Evolutionary conservation across 768 basidiomycete species (phyloP), one percentile per base, ranked within the genome.

Genomic region (Podaxis sp.): DNA sequence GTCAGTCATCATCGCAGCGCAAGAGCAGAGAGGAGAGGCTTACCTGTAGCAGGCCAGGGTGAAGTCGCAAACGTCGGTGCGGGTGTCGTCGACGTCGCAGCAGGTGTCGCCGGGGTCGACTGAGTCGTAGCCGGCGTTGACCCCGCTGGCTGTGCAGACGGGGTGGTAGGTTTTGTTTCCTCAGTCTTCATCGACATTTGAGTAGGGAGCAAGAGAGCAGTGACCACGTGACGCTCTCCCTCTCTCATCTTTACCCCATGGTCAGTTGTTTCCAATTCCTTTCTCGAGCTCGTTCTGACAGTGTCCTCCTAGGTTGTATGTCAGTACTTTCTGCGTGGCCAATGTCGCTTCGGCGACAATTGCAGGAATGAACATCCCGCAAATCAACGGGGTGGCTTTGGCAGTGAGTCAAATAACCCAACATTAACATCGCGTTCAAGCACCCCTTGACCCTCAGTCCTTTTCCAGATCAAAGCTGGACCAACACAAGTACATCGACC

Each of bases 281-380:
- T n/a, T 18, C 18, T 27, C 2, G 4, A 5, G n/a, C 9, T 13
- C 40, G 25, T 35, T 21, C 23, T 57, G 25, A 63, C 35, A 35
- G 10, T 1, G 42, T 13, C 25, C 23, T 37, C 11, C 27, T 48
- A 89, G 88, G 69, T 69, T 5, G 79, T 88, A 0, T 91, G 89
- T 67, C 74, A 78, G 50, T 91, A 76, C 71, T 90, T 79, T 67
- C 68, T 87, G 46, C 80, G 83, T 14, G 90, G 89, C 5, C 66
- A 73, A 37, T 91, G 90, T 74, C 82, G 76, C 65, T 91, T 86
- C 65, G 90, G 90, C 2, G 72, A 77, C 53, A 73, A 71, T 37
- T 91, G 90, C 69, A 79, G 82, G 64, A 84, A 88, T 65, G 86
- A 89, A 63, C 89, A 90, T 69, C 85, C 81, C 57, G 67, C 63